Evolutionary conservation across 2,329 filamentous ascomycete species (phyloP).

Genomic region (Thyridium curvatum): DNA sequence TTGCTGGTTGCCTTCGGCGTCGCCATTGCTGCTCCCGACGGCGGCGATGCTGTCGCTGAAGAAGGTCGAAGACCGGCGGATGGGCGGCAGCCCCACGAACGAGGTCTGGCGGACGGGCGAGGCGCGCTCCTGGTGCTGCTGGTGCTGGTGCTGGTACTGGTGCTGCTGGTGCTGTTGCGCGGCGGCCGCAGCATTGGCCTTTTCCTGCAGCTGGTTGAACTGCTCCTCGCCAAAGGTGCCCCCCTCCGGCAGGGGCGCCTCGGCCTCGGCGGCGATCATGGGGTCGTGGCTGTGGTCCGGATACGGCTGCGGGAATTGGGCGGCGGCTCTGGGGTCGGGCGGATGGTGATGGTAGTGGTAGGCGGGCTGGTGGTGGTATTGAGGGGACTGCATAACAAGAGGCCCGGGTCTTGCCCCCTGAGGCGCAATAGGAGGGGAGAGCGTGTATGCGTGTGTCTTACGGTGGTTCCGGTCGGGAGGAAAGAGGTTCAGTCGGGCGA

Average conservation of each 20-base stretch:
- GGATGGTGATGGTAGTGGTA: too few species aligned
- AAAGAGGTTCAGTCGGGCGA: too few species aligned
- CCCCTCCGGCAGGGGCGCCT: too few species aligned
- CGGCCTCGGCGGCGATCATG: not conserved
- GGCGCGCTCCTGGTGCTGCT: slow-evolving; percentile 4
- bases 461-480: too few species aligned
- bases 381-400: too few species aligned
- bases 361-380: too few species aligned
- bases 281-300: slow-evolving; percentile 1
- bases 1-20: not conserved
- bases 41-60: slow-evolving; percentile 18
- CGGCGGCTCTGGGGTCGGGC: not conserved
- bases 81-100: slow-evolving; percentile 52
- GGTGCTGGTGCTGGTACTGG: slow-evolving; percentile 7
- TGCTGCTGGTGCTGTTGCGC: not conserved
- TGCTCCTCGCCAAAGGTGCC: not conserved
- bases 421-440: too few species aligned
- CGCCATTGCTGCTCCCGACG: slow-evolving; percentile 5
- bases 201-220: slow-evolving; percentile 1
- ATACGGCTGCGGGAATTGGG: slow-evolving; percentile 1
- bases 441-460: too few species aligned
- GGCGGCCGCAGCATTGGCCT: not conserved
- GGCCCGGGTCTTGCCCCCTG: too few species aligned
- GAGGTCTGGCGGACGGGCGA: slow-evolving; percentile 33
- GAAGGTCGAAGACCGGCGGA: slow-evolving; percentile 52